Conservation (phyloP, 805 yeast species). For the Starmera pachycereana region DNA sequence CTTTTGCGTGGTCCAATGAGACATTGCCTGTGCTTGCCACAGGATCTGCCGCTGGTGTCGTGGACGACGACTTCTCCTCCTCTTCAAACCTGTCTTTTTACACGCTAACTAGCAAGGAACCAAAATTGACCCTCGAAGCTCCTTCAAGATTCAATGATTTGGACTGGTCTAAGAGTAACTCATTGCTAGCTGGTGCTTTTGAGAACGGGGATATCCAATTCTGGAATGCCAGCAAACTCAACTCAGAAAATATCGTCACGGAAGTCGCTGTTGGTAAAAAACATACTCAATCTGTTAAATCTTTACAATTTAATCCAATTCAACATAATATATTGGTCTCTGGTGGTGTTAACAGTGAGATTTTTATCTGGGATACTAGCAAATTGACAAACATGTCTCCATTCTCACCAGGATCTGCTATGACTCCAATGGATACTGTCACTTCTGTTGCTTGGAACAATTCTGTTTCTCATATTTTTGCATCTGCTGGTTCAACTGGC, state of each 20-base stretch:
- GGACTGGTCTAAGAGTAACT: constrained; percentile 66
- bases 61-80: constrained; percentile 79
- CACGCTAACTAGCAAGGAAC: constrained; percentile 38
- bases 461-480: constrained; percentile 74
- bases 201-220: constrained; percentile 75
- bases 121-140: constrained; percentile 35
- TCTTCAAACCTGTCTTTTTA: constrained; percentile 72
- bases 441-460: constrained; percentile 85
- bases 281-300: constrained; percentile 62
- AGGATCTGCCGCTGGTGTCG: constrained; percentile 94
- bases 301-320: constrained; percentile 68
- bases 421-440: constrained; percentile 74
- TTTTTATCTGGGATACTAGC: constrained; percentile 81
- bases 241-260: constrained; percentile 34
- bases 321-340: constrained; percentile 68
- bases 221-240: constrained; percentile 54
- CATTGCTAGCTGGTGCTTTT: constrained; percentile 78
- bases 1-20: constrained; percentile 93
- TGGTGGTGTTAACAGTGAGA: constrained; percentile 84
- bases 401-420: constrained; percentile 63
- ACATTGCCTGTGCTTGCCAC: constrained; percentile 69
- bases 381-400: constrained; percentile 40
- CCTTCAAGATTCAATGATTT: constrained; percentile 65
- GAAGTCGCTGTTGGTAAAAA: constrained; percentile 41
- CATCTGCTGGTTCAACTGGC: constrained; percentile 79